Conservation (phyloP, 1,284 basidiomycete species). For the Irpex sp. region DNA sequence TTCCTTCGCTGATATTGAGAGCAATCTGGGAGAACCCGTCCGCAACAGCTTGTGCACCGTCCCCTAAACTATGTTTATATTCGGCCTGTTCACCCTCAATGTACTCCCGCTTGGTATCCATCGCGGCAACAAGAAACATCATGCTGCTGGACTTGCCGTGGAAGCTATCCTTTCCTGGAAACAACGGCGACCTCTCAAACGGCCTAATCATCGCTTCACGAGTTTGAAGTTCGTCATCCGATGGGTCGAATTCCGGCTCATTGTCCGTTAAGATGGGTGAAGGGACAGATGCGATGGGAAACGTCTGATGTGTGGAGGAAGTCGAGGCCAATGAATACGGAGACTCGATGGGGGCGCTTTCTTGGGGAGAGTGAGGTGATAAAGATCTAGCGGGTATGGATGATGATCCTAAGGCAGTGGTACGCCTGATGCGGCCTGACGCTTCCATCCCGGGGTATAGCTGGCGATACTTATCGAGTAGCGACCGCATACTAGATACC, state of each 20-base stretch:
- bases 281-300: neutral
- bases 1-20: neutral
- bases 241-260: constrained; percentile 1
- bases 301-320: neutral
- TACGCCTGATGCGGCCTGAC: constrained; percentile 32
- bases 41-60: neutral
- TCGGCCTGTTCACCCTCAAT: neutral
- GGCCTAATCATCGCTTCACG: neutral
- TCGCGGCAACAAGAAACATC: constrained; percentile 4
- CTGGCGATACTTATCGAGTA: constrained; percentile 38
- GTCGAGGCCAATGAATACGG: neutral
- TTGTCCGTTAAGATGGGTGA: neutral
- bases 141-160: constrained; percentile 13
- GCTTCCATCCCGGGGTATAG: constrained; percentile 50
- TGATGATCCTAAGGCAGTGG: neutral
- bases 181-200: neutral
- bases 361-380: neutral
- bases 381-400: neutral
- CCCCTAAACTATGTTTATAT: neutral
- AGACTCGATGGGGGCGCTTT: neutral
- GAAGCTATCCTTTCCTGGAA: constrained; percentile 1
- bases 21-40: neutral
- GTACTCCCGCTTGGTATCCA: constrained; percentile 8
- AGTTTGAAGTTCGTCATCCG: neutral
- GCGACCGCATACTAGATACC: constrained; percentile 5